A percentile compares a stretch with the other conserved stretches of the same genome.
phyloP scores from a whole-genome alignment of 108 stramenopile genomes.

The Epipyxis sp. region DNA sequence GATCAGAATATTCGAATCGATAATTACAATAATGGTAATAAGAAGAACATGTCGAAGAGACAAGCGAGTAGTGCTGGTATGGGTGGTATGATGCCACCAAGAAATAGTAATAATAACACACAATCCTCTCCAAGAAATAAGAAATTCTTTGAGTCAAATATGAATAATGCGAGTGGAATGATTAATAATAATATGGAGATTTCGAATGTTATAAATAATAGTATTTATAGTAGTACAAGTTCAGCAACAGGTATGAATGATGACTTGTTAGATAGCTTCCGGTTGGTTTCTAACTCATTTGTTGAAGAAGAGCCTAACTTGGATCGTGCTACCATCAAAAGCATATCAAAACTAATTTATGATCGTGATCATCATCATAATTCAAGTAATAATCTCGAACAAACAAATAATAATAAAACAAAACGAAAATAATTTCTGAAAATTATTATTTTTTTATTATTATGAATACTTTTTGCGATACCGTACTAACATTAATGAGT shows the following conservation, averaged over 20 bases:
- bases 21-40: too few relatives aligned
- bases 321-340: slow-evolving; percentile 18
- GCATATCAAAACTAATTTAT: slow-evolving; percentile 13
- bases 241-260: neutral
- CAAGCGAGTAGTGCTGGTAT: too few relatives aligned
- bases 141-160: neutral
- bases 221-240: neutral
- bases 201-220: neutral
- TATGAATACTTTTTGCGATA: too few relatives aligned
- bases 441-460: too few relatives aligned
- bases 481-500: too few relatives aligned
- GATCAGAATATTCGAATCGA: slow-evolving; percentile 23
- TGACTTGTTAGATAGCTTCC: too few relatives aligned
- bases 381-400: too few relatives aligned
- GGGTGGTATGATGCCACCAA: neutral
- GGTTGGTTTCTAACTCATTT: neutral
- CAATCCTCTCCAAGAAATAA: neutral
- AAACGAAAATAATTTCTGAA: too few relatives aligned
- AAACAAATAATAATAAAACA: too few relatives aligned
- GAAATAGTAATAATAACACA: neutral
- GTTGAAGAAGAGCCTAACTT: neutral
- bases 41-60: too few relatives aligned
- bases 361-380: slow-evolving; percentile 1
- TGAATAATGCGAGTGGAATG: neutral
- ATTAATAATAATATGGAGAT: neutral